Percentiles rank a stretch among this genome's conserved stretches.
Conservation (phyloP, 305 asterid genomes). For the Salvia sclarea region DNA sequence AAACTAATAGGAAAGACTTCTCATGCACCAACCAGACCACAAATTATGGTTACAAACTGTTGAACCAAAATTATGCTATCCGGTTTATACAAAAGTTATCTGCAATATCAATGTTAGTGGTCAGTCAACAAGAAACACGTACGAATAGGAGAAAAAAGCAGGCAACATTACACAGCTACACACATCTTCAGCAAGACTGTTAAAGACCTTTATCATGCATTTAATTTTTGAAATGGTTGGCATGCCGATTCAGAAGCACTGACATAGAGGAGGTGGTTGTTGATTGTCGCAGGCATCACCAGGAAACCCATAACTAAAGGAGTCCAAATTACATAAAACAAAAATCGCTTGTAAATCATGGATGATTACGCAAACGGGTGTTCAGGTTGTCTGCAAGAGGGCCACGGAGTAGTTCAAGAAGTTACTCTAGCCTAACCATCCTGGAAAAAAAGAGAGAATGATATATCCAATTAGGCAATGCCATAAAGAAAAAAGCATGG, state of each 20-base stretch:
- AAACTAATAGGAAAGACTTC: slow-evolving; percentile 6
- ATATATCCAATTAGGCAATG: slow-evolving; percentile 17
- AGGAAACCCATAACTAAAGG: slow-evolving; percentile 38
- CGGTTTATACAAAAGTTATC: slow-evolving; percentile 14
- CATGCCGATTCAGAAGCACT: slow-evolving; percentile 31
- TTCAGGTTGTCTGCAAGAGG: slow-evolving; percentile 30
- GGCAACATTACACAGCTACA: not conserved
- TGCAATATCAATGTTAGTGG: slow-evolving; percentile 28
- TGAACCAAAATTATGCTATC: not conserved
- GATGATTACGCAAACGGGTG: slow-evolving; percentile 12
- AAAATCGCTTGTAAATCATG: slow-evolving; percentile 19
- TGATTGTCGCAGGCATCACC: slow-evolving; percentile 41
- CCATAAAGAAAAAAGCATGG: not conserved
- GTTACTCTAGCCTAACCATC: slow-evolving; percentile 35
- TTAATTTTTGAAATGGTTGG: slow-evolving; percentile 27
- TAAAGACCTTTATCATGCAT: not conserved
- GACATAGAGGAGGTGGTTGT: slow-evolving; percentile 35
- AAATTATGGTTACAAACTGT: not conserved
- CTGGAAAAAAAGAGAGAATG: slow-evolving; percentile 34
- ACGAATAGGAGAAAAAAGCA: not conserved
- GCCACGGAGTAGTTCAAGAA: slow-evolving; percentile 21
- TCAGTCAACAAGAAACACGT: not conserved
- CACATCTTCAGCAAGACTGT: slow-evolving; percentile 24
- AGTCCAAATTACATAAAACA: slow-evolving; percentile 31
- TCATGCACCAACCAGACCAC: slow-evolving; percentile 8